Percentiles rank a stretch among this genome's conserved stretches.
phyloP scores from a whole-genome alignment of 805 yeast species.

The Candida incommunis region DNA sequence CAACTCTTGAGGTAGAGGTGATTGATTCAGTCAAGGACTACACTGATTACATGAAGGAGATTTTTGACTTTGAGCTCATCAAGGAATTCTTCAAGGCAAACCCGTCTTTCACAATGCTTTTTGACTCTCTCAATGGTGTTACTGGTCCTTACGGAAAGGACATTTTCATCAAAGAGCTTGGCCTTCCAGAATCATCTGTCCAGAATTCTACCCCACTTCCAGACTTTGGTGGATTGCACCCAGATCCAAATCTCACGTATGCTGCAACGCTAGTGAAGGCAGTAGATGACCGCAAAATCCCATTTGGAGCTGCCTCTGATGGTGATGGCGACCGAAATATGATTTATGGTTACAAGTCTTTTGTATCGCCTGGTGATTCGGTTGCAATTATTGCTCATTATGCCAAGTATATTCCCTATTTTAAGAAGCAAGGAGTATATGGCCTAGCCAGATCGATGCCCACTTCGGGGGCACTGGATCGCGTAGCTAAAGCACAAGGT shows the following conservation, averaged over 20 bases:
- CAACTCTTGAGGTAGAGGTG: slow-evolving; percentile 53
- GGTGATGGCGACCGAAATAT: slow-evolving; percentile 99
- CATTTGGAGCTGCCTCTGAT: slow-evolving; percentile 97
- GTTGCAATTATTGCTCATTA: slow-evolving; percentile 96
- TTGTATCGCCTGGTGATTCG: slow-evolving; percentile 96
- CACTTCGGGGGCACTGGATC: slow-evolving; percentile 84
- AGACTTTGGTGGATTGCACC: slow-evolving; percentile 95
- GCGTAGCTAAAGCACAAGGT: slow-evolving; percentile 70
- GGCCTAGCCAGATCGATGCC: slow-evolving; percentile 98
- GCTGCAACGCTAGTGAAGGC: slow-evolving; percentile 74
- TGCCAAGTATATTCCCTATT: slow-evolving; percentile 82
- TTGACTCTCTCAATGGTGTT: slow-evolving; percentile 88
- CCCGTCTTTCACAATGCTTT: slow-evolving; percentile 55
- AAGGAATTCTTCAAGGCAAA: slow-evolving; percentile 45
- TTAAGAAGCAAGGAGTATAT: slow-evolving; percentile 66
- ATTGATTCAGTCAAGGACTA: slow-evolving; percentile 74
- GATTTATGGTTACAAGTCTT: slow-evolving; percentile 91
- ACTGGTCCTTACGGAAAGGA: slow-evolving; percentile 93
- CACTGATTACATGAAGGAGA: slow-evolving; percentile 61
- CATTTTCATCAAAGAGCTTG: slow-evolving; percentile 73
- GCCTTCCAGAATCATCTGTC: slow-evolving; percentile 50
- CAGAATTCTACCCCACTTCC: slow-evolving; percentile 73
- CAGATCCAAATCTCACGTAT: slow-evolving; percentile 94
- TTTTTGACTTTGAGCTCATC: slow-evolving; percentile 79
- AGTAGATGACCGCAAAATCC: slow-evolving; percentile 71